Evolutionary conservation across 805 yeast species (phyloP), one percentile per base, ranked within the genome.

Genomic region (Candida chilensis): DNA sequence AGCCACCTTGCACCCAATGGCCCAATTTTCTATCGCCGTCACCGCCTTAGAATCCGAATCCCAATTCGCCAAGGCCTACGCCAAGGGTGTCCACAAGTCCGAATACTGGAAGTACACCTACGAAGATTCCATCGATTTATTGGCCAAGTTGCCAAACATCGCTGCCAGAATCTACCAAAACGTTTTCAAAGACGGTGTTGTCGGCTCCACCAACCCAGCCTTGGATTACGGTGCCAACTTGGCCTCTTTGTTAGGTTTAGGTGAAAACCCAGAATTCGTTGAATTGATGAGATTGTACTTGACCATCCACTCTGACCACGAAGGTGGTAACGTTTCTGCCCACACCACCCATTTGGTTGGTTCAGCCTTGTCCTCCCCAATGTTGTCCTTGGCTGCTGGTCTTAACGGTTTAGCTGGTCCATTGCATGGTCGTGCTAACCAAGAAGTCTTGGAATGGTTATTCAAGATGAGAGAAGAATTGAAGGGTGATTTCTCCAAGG

Each of bases 331-430:
- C 48, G 90, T 80, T 32, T 76, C 85, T 33, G 85, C 88, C 20
- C 90, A 80, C 62, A 64, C 88, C 40, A 78, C 88, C 40, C 87
- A 80, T 55, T 64, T 81, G 50, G 90, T 83, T 24, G 92, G 92
- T 30, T 77, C 86, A 20, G 88, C 94, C 14, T 63, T 82, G 42
- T 69, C 84, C 29, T 81, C 82, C 37, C 87, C 92, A 37, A 79
- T 62, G 63, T 63, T 82, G 44, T 74, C 86, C 28, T 76, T 77
- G 44, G 66, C 86, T 34, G 85, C 92, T 24, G 92, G 92, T 42
- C 64, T 82, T 41, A 74, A 76, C 55, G 94, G 94, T 45, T 64
- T 82, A 37, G 92, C 94, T 20, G 94, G 94, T 39, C 92, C 94
- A 35, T 64, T 82, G 45, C 94, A 82, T 57, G 92, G 92, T 20